These are phyloP conservation scores for Zangia roseola DNA, from an alignment of 768 basidiomycete genomes.

Conservation along the genomic window DNA sequence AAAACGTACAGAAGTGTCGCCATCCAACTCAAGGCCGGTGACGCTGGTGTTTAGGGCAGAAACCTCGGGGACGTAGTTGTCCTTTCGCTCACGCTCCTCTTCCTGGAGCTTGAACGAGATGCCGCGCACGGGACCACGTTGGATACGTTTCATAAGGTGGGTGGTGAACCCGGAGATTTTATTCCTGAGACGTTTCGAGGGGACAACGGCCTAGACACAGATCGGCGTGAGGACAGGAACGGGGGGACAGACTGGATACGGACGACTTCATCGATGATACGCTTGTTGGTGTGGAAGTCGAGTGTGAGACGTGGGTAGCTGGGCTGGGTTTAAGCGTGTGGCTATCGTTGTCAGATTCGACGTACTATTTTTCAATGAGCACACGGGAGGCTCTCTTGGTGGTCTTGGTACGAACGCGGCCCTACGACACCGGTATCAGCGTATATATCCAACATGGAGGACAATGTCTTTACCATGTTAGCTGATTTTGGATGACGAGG, in stretches of 20 bases:
- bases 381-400: conserved; percentile 99
- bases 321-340: neutral
- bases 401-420: conserved; percentile 99
- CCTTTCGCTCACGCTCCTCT: conserved; percentile 98
- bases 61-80: conserved; percentile 98
- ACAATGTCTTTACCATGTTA: conserved; percentile 49
- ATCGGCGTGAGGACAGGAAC: neutral
- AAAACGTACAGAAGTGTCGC: conserved; percentile 82
- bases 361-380: conserved; percentile 99
- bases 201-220: conserved; percentile 74
- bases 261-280: conserved; percentile 97
- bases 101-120: conserved; percentile 99
- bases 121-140: conserved; percentile 95
- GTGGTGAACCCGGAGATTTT: conserved; percentile 99
- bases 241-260: conserved; percentile 27
- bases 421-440: conserved; percentile 51
- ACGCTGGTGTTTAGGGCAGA: conserved; percentile 86
- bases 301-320: conserved; percentile 99
- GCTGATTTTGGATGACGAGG: conserved; percentile 21
- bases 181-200: conserved; percentile 98
- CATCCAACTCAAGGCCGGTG: conserved; percentile 82
- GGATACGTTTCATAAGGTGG: conserved; percentile 99
- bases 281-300: conserved; percentile 99
- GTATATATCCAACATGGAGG: conserved; percentile 7
- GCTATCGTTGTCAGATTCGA: conserved; percentile 9